Evolutionary conservation across 2,329 filamentous ascomycete genomes (phyloP), one percentile per base, ranked within the genome.

Genomic region (Calonectria pseudoreteaudii): DNA sequence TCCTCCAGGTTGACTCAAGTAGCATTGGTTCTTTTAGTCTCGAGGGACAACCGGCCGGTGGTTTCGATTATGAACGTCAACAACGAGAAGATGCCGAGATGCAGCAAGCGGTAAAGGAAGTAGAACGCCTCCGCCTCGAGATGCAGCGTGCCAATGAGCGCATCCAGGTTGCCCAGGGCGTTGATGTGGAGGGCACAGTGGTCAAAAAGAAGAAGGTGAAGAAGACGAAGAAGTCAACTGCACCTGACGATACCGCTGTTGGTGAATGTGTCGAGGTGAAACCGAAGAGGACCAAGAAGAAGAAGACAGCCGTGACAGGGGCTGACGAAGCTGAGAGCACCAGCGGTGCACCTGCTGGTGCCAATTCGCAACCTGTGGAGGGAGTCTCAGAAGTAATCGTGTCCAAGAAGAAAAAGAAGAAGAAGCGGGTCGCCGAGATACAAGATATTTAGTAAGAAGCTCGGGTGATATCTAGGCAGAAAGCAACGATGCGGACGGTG

Each of bases 1-100:
- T 98, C 1, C 90, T 99, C 1, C 92, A 96, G 76, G 94, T 98
- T 0, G 95, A 98, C 84, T 98, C 95, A 44, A 96, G 94, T 77
- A 93, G 93, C 52, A 91, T 99, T 4, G 91, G 92, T 1, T 87
- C 91, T 3, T 90, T 98, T 53, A 93, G 91, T 56, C 89, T 98
- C 1, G 91, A 93, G 64, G 83, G 78, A 64, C 76, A 82, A n/a
- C 82, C 85, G 7, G 76, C 79, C 53, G 77, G 78, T 47, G 81
- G 81, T 0, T 86, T 90, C 62, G 91, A 94, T 71, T 88, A 91
- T 66, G 94, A 95, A 80, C 88, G 89, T 67, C 91, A 93, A 76
- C 90, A 93, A 81, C 91, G 90, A 20, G 95, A 98, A 81, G 95
- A 98, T 74, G 92, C 91, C 1, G 96, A 98, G 85, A 98, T 98